Conservation (phyloP, 768 basidiomycete genomes). For the Neoboletus subvelutipes region DNA sequence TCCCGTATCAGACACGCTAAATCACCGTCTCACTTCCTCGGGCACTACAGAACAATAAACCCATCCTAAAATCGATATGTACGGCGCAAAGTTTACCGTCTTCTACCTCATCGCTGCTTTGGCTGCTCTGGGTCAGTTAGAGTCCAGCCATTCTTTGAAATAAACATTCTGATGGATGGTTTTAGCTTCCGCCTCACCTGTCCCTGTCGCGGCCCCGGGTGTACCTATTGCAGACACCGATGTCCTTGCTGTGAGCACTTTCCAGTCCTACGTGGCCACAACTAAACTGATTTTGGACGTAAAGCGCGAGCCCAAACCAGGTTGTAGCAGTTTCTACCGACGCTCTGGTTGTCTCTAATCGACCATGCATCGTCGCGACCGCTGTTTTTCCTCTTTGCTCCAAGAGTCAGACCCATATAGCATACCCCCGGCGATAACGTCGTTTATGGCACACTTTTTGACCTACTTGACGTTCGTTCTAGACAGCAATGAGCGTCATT, state of each 20-base stretch:
- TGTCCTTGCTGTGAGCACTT: slow-evolving; percentile 19
- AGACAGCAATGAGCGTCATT: slow-evolving; percentile 3
- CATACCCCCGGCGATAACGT: slow-evolving; percentile 2
- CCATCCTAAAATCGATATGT: slow-evolving; percentile 26
- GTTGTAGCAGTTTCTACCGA: too few species aligned
- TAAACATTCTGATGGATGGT: background rate
- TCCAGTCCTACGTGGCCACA: accelerated
- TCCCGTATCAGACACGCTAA: background rate
- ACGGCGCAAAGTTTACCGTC: slow-evolving; percentile 25
- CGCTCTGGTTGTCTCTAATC: slow-evolving; percentile 19
- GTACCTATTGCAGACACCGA: background rate
- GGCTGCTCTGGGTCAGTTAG: slow-evolving; percentile 26
- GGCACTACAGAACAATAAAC: slow-evolving; percentile 29
- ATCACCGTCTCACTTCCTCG: background rate
- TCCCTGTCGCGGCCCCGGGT: slow-evolving; percentile 19
- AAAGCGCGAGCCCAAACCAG: slow-evolving; percentile 9
- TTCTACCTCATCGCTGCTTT: slow-evolving; percentile 32
- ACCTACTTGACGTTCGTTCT: slow-evolving; percentile 4
- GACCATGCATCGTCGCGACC: background rate
- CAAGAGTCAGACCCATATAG: background rate
- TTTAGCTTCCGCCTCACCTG: slow-evolving; percentile 30
- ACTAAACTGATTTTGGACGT: background rate
- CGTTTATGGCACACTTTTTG: background rate
- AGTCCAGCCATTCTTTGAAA: background rate
- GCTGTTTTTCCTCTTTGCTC: background rate